A percentile compares a stretch with the other conserved stretches of the same genome.
Evolutionary conservation across 2,329 filamentous ascomycete genomes (phyloP).

Genomic region (Calonectria multiphialidica): DNA sequence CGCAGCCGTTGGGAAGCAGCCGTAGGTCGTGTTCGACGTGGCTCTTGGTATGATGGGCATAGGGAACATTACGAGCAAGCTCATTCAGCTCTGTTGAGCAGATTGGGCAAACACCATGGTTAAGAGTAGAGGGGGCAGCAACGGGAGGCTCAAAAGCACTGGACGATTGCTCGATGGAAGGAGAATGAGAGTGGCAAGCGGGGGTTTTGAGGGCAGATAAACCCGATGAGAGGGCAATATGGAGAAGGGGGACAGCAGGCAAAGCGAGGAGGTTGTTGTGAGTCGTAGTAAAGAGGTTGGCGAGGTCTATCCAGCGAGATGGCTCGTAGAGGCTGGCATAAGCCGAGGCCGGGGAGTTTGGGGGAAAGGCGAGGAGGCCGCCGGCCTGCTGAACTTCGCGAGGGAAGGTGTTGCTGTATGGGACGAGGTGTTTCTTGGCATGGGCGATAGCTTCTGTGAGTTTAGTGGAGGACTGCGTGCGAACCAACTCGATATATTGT

Average conservation of each 20-base stretch:
- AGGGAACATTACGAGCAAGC: slow-evolving; percentile 88
- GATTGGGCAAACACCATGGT: slow-evolving; percentile 89
- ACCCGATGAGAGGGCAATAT: slow-evolving; percentile 90
- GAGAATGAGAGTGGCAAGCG: slow-evolving; percentile 73
- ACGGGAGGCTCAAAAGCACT: slow-evolving; percentile 58
- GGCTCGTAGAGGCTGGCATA: slow-evolving; percentile 76
- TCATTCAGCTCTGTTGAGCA: slow-evolving; percentile 96
- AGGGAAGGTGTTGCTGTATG: slow-evolving; percentile 77
- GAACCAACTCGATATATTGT: slow-evolving; percentile 92
- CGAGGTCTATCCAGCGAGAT: slow-evolving; percentile 80
- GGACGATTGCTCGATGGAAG: slow-evolving; percentile 53
- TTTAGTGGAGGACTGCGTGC: slow-evolving; percentile 73
- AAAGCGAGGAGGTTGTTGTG: slow-evolving; percentile 89
- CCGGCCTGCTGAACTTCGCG: slow-evolving; percentile 79
- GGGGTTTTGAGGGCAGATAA: slow-evolving; percentile 97
- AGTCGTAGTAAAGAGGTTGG: slow-evolving; percentile 84
- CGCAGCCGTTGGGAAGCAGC: slow-evolving; percentile 86
- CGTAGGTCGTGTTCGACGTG: slow-evolving; percentile 90
- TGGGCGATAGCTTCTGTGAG: slow-evolving; percentile 83
- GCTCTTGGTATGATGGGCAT: slow-evolving; percentile 95
- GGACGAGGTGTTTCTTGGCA: slow-evolving; percentile 83
- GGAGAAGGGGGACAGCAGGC: slow-evolving; percentile 84
- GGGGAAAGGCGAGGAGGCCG: slow-evolving; percentile 82
- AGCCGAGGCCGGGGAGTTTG: slow-evolving; percentile 56
- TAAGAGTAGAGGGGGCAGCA: slow-evolving; percentile 58